A percentile compares a stretch with the other conserved stretches of the same genome.
Conservation (phyloP, 2,329 filamentous ascomycete genomes). For the Pezicula radicicola region DNA sequence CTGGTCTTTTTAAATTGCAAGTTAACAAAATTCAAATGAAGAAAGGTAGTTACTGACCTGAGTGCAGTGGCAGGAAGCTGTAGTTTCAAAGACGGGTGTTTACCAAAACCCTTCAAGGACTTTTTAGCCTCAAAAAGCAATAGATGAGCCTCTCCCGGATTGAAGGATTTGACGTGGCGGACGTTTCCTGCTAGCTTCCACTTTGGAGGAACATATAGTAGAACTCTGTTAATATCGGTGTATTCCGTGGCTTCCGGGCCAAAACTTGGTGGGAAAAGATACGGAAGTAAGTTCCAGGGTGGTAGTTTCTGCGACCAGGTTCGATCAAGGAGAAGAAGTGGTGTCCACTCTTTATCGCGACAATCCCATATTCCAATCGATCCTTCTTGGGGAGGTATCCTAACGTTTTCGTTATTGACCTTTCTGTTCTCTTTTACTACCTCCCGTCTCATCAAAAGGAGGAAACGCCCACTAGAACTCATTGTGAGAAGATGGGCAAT, state of each 20-base stretch:
- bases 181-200: neutral
- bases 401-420: neutral
- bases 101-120: neutral
- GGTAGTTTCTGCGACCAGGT: neutral
- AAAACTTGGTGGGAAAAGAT: constrained; percentile 1
- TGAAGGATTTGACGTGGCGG: neutral
- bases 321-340: neutral
- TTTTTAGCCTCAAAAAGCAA: neutral
- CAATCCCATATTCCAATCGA: constrained; percentile 2
- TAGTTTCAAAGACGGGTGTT: neutral
- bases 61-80: neutral
- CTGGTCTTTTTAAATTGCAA: neutral
- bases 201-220: neutral
- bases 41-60: neutral
- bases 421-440: neutral
- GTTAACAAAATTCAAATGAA: neutral
- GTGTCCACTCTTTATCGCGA: neutral
- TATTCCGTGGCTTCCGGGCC: neutral
- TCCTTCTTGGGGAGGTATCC: neutral
- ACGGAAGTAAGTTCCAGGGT: neutral
- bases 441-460: constrained; percentile 1
- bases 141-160: neutral
- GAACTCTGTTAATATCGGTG: neutral
- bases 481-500: constrained; percentile 1
- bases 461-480: constrained; percentile 2